Evolutionary conservation across 805 yeast genomes (phyloP).

Genomic region (Wickerhamomyces kurtzmanii): DNA sequence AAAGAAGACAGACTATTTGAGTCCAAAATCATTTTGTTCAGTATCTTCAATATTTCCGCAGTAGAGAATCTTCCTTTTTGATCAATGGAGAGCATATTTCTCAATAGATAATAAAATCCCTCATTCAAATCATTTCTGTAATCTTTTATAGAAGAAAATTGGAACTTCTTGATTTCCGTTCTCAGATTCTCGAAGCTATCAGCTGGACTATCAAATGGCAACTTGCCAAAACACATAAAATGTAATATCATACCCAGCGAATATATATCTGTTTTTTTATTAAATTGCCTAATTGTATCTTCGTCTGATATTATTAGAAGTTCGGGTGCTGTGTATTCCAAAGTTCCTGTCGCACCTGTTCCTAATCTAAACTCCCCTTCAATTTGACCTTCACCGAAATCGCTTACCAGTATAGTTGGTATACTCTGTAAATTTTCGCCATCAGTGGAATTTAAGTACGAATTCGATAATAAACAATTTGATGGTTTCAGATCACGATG

Average conservation of each 20-base stretch:
- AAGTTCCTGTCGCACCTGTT: slow-evolving; percentile 81
- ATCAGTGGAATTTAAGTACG: slow-evolving; percentile 9
- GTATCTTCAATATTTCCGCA: slow-evolving; percentile 21
- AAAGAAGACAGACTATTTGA: too few relatives aligned
- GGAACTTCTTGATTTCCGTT: slow-evolving; percentile 18
- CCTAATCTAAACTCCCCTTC: slow-evolving; percentile 56
- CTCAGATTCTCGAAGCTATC: slow-evolving; percentile 10
- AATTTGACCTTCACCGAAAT: slow-evolving; percentile 82
- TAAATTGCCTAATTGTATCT: slow-evolving; percentile 43
- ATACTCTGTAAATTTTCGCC: slow-evolving; percentile 17
- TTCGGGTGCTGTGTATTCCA: slow-evolving; percentile 87
- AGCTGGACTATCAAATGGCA: slow-evolving; percentile 42
- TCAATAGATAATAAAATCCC: slow-evolving; percentile 27
- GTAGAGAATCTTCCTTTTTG: slow-evolving; percentile 34
- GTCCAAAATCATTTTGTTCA: slow-evolving; percentile 15
- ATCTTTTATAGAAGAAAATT: too few relatives aligned
- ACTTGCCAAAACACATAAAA: slow-evolving; percentile 57
- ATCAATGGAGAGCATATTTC: slow-evolving; percentile 23
- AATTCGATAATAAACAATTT: slow-evolving; percentile 51
- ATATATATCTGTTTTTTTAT: slow-evolving; percentile 68
- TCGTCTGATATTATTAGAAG: slow-evolving; percentile 8
- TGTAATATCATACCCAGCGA: slow-evolving; percentile 79
- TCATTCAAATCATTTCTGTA: too few relatives aligned
- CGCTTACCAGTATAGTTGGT: slow-evolving; percentile 75
- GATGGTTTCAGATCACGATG: slow-evolving; percentile 89